Percentiles rank a stretch among this genome's conserved stretches.
Conservation (phyloP, 2,329 filamentous ascomycete species). For the Aspergillus sp. region DNA sequence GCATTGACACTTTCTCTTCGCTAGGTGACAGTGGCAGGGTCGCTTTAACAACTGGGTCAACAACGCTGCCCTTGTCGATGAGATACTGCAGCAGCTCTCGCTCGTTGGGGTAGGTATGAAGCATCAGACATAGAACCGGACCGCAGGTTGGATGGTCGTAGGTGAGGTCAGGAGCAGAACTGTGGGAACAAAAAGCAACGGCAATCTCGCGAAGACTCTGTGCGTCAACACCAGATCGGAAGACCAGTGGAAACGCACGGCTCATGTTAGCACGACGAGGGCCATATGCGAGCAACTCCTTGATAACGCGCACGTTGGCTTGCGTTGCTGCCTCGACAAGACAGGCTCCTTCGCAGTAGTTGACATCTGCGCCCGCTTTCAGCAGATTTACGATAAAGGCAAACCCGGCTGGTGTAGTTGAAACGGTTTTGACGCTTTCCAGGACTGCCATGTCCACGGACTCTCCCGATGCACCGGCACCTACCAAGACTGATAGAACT, state of each 20-base stretch:
- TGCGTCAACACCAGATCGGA: background rate
- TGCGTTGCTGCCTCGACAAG: constrained; percentile 1
- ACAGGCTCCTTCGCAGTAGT: constrained; percentile 5
- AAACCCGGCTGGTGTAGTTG: background rate
- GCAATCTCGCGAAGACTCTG: constrained; percentile 3
- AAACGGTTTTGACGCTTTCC: constrained; percentile 4
- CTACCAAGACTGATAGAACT: constrained; percentile 1
- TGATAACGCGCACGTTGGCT: background rate
- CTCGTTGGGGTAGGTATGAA: constrained; percentile 4
- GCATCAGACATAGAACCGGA: constrained; percentile 1
- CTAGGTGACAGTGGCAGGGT: background rate
- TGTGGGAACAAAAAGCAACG: constrained; percentile 7
- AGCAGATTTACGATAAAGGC: constrained; percentile 3
- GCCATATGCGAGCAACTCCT: background rate
- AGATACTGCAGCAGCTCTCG: constrained; percentile 5
- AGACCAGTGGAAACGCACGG: constrained; percentile 1
- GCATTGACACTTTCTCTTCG: constrained; percentile 1
- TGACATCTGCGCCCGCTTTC: constrained; percentile 8
- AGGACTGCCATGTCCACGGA: constrained; percentile 4
- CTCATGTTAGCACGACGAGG: constrained; percentile 1
- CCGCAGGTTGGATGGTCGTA: constrained; percentile 3
- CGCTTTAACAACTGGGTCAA: constrained; percentile 7
- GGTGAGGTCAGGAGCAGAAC: constrained; percentile 1
- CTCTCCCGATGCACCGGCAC: constrained; percentile 2
- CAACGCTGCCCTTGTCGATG: background rate